These are phyloP conservation scores for Tagetes erecta DNA, from an alignment of 129 eudicot genomes.

Conservation along the genomic window DNA sequence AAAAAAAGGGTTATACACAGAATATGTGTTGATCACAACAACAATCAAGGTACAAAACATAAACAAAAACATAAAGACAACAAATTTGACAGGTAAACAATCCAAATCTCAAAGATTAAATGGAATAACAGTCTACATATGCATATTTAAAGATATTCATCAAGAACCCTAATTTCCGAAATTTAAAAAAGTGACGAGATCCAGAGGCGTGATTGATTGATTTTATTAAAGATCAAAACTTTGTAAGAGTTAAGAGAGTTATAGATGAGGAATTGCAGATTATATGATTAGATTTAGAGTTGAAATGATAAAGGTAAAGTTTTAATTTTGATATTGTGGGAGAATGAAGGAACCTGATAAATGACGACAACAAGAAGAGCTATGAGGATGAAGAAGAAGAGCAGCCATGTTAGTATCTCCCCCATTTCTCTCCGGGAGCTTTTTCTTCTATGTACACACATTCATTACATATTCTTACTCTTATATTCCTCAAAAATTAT, in stretches of 20 bases:
- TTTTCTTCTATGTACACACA: not conserved
- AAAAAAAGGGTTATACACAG: not conserved
- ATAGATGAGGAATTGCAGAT: constrained; percentile 25
- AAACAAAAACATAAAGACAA: not conserved
- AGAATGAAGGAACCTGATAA: constrained; percentile 63
- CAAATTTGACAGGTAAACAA: not conserved
- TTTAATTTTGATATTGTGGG: not conserved
- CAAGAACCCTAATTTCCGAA: constrained; percentile 30
- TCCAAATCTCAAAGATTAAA: constrained; percentile 5
- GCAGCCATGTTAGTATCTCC: constrained; percentile 66
- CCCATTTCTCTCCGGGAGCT: constrained; percentile 37
- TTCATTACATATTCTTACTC: not conserved
- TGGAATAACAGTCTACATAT: not conserved
- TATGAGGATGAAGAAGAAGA: constrained; percentile 77
- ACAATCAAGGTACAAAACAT: not conserved
- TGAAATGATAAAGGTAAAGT: not conserved
- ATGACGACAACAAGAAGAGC: constrained; percentile 75
- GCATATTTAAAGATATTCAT: not conserved
- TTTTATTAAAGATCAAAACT: constrained; percentile 18
- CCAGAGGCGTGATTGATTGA: not conserved
- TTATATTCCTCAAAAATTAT: too few species aligned
- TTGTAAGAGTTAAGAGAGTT: constrained; percentile 9
- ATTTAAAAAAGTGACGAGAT: constrained; percentile 6
- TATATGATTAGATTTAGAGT: not conserved
- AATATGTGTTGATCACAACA: constrained; percentile 10